phyloP scores from a whole-genome alignment of 1,284 basidiomycete genomes.

The Cryptococcus sp. region DNA sequence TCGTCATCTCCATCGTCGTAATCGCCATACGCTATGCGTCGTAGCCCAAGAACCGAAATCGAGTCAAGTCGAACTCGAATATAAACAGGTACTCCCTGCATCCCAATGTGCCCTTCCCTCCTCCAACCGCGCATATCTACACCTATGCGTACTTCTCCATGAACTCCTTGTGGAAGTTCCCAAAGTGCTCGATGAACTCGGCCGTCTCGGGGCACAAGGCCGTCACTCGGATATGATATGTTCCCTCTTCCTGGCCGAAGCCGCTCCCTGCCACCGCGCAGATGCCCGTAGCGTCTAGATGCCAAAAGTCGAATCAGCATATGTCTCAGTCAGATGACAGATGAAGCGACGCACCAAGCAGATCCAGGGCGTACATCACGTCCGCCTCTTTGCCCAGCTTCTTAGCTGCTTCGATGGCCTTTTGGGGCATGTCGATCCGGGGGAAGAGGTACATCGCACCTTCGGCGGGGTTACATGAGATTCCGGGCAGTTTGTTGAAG shows the following conservation, averaged over 20 bases:
- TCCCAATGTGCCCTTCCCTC: too few species aligned
- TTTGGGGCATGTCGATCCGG: conserved; percentile 66
- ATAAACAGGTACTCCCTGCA: too few species aligned
- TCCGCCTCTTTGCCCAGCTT: conserved; percentile 76
- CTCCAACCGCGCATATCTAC: background rate
- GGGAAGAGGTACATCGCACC: conserved; percentile 91
- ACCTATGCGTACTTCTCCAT: conserved; percentile 64
- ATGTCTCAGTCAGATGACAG: too few species aligned
- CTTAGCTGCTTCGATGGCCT: conserved; percentile 72
- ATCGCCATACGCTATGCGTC: too few species aligned
- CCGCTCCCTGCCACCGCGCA: conserved; percentile 90
- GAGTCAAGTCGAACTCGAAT: too few species aligned
- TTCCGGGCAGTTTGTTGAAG: conserved; percentile 74
- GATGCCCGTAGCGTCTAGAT: conserved; percentile 75
- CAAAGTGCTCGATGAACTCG: conserved; percentile 81
- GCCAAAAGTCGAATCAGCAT: background rate
- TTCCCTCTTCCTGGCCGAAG: conserved; percentile 85
- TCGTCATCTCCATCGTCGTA: too few species aligned
- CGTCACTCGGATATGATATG: conserved; percentile 83
- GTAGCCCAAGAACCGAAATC: too few species aligned
- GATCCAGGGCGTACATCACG: conserved; percentile 77
- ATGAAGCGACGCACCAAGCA: conserved; percentile 60
- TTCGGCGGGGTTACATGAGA: conserved; percentile 78
- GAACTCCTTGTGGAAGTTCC: conserved; percentile 79
- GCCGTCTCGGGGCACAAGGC: conserved; percentile 83